Evolutionary conservation across 208 protist species (phyloP), one percentile per base, ranked within the genome.

Genomic region (Trypanosoma avium): DNA sequence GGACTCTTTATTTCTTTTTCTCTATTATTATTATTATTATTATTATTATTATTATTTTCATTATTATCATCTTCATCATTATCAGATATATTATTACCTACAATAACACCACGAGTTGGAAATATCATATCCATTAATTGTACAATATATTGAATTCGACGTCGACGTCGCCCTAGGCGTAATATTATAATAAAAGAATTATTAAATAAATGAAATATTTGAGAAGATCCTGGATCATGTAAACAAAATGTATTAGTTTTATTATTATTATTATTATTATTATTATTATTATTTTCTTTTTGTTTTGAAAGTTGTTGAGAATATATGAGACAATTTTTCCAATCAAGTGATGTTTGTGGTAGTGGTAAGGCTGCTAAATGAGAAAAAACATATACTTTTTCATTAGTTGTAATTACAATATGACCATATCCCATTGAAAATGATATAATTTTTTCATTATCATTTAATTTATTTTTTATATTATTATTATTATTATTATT

Each of bases 331-430:
- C 42, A n/a, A 38, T 64, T 60, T n/a, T 66, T 63, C 72, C 72
- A 72, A 12, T 64, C 55, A 29, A 13, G 4, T 42, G 49, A 48
- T 36, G 3, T 49, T 56, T 70, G 66, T 50, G 55, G 64, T 24
- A 83, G 32, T 35, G 77, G 73, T 21, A 77, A 19, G 33, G 56
- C 69, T 12, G 77, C 73, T 7, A 77, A 50, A 42, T 83, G 77
- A 29, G 67, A 77, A 43, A 83, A 55, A 9, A 65, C 73, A 42
- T 70, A 79, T 8, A 83, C 64, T 12, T 61, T 64, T 22, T 53
- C 49, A 38, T 72, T 79, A 4, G 77, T 79, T 17, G 73, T 73
- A 27, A 76, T 17, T 10, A 67, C 21, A 46, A 79, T n/a, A 46
- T 83, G 68, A 47, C 48, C 72, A 61, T 83, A 83, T 53, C 69